Evolutionary conservation across 805 yeast genomes (phyloP).

Genomic region (Candida ponderosae): DNA sequence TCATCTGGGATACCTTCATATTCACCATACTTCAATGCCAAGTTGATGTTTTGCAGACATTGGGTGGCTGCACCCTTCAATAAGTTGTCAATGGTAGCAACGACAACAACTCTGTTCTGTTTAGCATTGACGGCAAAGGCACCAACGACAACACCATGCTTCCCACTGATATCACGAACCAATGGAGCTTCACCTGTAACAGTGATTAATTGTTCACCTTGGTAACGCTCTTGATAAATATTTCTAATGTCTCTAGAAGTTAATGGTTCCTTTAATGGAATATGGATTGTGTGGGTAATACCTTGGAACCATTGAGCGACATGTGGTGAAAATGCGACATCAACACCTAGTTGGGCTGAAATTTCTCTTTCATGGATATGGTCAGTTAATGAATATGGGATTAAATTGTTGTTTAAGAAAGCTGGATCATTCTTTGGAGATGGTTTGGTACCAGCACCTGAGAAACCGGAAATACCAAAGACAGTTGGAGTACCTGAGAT

Average conservation of each 20-base stretch:
- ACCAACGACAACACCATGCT: slow-evolving; percentile 92
- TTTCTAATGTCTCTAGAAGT: slow-evolving; percentile 78
- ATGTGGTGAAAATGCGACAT: slow-evolving; percentile 90
- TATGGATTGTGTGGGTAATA: slow-evolving; percentile 82
- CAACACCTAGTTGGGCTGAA: slow-evolving; percentile 65
- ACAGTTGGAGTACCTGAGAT: slow-evolving; percentile 70
- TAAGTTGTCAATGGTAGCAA: slow-evolving; percentile 92
- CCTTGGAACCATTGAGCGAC: slow-evolving; percentile 99
- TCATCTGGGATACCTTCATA: slow-evolving; percentile 89
- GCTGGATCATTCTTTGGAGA: slow-evolving; percentile 88
- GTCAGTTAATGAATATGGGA: slow-evolving; percentile 93
- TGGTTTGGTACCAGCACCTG: slow-evolving; percentile 99
- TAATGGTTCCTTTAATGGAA: slow-evolving; percentile 69
- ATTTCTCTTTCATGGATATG: slow-evolving; percentile 96
- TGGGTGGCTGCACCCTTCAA: slow-evolving; percentile 99
- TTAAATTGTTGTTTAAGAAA: slow-evolving; percentile 69
- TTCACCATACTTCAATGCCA: slow-evolving; percentile 85
- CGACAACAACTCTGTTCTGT: slow-evolving; percentile 85
- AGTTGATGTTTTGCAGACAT: slow-evolving; percentile 91
- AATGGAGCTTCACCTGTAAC: slow-evolving; percentile 90
- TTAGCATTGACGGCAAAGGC: slow-evolving; percentile 90
- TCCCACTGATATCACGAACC: slow-evolving; percentile 85
- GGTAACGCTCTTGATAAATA: slow-evolving; percentile 81
- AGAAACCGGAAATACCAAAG: slow-evolving; percentile 96
- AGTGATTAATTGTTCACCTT: slow-evolving; percentile 77